Percentiles rank a stretch among this genome's conserved stretches.
phyloP scores from a whole-genome alignment of 2,329 filamentous ascomycete genomes.

The Penicillium occitanis region DNA sequence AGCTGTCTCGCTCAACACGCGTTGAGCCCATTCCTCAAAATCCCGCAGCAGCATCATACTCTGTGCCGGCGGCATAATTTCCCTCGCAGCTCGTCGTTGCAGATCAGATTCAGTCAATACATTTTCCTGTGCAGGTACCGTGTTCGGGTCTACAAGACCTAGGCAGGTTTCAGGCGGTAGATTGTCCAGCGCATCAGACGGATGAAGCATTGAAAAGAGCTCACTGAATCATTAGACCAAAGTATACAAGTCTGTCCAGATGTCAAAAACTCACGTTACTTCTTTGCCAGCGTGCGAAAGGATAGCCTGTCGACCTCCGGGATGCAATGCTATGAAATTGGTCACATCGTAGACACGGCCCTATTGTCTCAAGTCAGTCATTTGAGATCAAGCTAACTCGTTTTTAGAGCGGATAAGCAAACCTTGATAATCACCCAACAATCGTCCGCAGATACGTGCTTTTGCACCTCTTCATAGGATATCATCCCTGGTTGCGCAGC shows the following conservation, averaged over 20 bases:
- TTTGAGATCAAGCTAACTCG: background rate
- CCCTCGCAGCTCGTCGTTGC: background rate
- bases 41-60: background rate
- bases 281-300: background rate
- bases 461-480: background rate
- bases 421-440: background rate
- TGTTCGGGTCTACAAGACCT: background rate
- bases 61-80: background rate
- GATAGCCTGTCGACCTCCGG: background rate
- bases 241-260: background rate
- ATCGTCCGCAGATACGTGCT: background rate
- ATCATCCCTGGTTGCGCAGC: background rate
- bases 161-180: background rate
- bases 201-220: background rate
- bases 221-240: background rate
- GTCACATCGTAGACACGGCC: background rate
- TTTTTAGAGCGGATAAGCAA: background rate
- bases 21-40: background rate
- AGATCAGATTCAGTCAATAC: background rate
- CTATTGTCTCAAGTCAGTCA: background rate
- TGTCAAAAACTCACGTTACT: background rate
- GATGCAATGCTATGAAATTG: background rate
- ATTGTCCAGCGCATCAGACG: background rate
- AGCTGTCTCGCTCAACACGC: background rate
- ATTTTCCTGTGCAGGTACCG: background rate